Evolutionary conservation across 441 rosid genomes (phyloP), one percentile per base, ranked within the genome.

Genomic region (Macaranga tanarius): DNA sequence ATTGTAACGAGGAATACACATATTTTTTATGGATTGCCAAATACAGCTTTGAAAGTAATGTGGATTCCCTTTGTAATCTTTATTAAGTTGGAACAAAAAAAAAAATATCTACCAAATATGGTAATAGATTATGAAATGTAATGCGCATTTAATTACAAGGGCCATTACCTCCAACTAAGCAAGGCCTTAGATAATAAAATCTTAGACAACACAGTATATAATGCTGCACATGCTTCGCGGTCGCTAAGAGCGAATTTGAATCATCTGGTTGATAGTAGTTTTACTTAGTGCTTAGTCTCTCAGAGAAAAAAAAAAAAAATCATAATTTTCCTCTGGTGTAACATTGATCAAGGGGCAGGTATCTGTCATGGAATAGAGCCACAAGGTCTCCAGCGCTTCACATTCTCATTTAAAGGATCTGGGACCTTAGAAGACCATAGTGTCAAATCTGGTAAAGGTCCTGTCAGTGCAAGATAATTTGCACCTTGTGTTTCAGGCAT

Each of bases 381-480:
- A 45, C 89, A 89, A 22, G 83, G 83, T 77, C 75, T 90, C 97
- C 98, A 94, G 65, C 79, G 81, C 76, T 77, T 82, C 57, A 94
- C 90, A 56, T 70, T 20, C 67, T 85, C 83, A 59, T 80, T 77
- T 83, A 90, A 79, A 62, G 64, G 84, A 22, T 38, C 63, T 19
- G 97, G 93, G 58, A 94, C 85, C 44, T 31, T 52, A 17, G 74
- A 80, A 68, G 93, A 85, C 98, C 98, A 94, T 42, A 71, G 76
- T 50, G 61, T 73, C 59, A 86, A 74, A 83, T 94, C 92, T 26
- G 97, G 97, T 51, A 78, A 67, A 60, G 84, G 89, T 66, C 97
- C 96, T 2, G 97, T 90, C 54, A 92, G 72, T 5, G 92, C 96
- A 70, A 92, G 78, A 75, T 79, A 89, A 75, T 94, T 92, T 22